phyloP scores from a whole-genome alignment of 2,329 filamentous ascomycete species.

The Fusarium dimerum region DNA sequence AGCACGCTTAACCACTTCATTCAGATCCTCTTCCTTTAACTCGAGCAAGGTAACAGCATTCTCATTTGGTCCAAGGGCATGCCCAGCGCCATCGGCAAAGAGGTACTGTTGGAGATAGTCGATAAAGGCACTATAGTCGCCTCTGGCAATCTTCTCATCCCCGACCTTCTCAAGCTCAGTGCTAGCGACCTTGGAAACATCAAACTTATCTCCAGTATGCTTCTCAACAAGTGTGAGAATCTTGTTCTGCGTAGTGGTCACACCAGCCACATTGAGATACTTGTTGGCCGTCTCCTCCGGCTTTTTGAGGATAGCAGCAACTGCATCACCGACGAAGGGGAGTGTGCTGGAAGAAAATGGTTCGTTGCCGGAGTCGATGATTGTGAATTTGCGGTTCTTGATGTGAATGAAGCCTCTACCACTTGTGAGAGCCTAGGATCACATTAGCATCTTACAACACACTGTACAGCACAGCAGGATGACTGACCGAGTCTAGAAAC shows the following conservation, averaged over 20 bases:
- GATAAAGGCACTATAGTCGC: slow-evolving; percentile 30
- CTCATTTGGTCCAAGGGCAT: neutral
- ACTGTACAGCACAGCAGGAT: neutral
- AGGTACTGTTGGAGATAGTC: slow-evolving; percentile 7
- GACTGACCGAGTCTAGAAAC: slow-evolving; percentile 61
- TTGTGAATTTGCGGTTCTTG: slow-evolving; percentile 47
- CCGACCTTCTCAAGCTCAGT: slow-evolving; percentile 39
- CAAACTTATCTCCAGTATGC: slow-evolving; percentile 52
- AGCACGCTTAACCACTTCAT: slow-evolving; percentile 3
- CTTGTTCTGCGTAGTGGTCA: slow-evolving; percentile 59
- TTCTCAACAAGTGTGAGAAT: slow-evolving; percentile 55
- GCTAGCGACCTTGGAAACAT: slow-evolving; percentile 40
- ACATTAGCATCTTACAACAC: slow-evolving; percentile 28
- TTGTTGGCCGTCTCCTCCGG: slow-evolving; percentile 56
- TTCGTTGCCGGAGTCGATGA: slow-evolving; percentile 58
- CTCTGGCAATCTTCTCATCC: slow-evolving; percentile 42
- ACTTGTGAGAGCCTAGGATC: slow-evolving; percentile 47
- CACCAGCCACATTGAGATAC: slow-evolving; percentile 58
- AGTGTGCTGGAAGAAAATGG: slow-evolving; percentile 54
- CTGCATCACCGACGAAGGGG: slow-evolving; percentile 50
- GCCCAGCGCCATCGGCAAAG: slow-evolving; percentile 4
- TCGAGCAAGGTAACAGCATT: slow-evolving; percentile 5
- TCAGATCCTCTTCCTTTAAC: slow-evolving; percentile 3
- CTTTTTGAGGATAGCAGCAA: slow-evolving; percentile 50
- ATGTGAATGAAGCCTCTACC: slow-evolving; percentile 2